A percentile compares a stretch with the other conserved stretches of the same genome.
Evolutionary conservation across 768 basidiomycete genomes (phyloP).

Genomic region (Boletus subcaerulescens): DNA sequence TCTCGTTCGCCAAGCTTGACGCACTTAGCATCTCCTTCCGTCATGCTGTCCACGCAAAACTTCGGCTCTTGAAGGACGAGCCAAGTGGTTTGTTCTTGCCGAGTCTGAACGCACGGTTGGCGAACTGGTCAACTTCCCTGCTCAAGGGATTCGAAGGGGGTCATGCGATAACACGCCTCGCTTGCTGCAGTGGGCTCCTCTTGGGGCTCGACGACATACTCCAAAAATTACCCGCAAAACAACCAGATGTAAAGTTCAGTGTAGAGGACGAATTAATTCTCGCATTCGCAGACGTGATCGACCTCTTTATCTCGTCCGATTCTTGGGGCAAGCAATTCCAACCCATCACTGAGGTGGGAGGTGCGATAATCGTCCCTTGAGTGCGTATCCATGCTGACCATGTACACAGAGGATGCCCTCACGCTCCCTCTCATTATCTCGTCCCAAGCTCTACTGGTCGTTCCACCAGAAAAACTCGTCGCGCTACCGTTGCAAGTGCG

Average conservation of each 20-base stretch:
- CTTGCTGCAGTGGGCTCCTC: conserved; percentile 61
- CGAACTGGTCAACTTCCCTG: conserved; percentile 50
- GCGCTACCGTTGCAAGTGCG: conserved; percentile 56
- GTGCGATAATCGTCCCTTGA: conserved; percentile 22
- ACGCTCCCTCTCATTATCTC: conserved; percentile 48
- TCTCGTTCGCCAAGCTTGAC: conserved; percentile 28
- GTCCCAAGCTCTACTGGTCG: conserved; percentile 56
- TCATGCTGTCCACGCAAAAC: conserved; percentile 31
- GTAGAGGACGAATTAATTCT: conserved; percentile 68
- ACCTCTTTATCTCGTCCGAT: conserved; percentile 44
- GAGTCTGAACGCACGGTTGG: conserved; percentile 39
- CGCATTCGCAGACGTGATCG: conserved; percentile 72
- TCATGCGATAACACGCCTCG: conserved; percentile 57
- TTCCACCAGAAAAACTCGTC: conserved; percentile 52
- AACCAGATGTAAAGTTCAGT: conserved; percentile 34
- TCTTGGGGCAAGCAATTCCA: conserved; percentile 72
- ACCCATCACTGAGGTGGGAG: conserved; percentile 44
- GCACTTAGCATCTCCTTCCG: conserved; percentile 29
- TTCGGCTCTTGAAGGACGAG: conserved; percentile 24
- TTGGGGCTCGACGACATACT: conserved; percentile 56
- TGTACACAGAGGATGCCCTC: conserved; percentile 41
- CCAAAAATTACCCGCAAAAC: conserved; percentile 32
- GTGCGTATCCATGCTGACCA: conserved; percentile 6
- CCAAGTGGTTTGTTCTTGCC: conserved; percentile 31
- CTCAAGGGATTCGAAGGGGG: conserved; percentile 65